Percentiles rank a stretch among this genome's conserved stretches.
phyloP scores from a whole-genome alignment of 345 rosid species.

The Citrus maxima region DNA sequence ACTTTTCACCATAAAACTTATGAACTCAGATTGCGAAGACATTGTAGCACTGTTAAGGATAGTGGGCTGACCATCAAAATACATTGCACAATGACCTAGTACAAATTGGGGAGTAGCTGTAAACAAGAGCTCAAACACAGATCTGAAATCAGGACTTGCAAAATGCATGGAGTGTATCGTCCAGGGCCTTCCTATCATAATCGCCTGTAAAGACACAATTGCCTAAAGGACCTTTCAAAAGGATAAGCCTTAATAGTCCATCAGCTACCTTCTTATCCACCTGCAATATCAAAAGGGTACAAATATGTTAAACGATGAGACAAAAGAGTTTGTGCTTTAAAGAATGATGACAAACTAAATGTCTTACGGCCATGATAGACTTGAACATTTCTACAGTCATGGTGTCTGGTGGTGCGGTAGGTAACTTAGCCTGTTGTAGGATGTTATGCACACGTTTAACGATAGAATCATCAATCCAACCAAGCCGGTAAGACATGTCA shows the following conservation, averaged over 20 bases:
- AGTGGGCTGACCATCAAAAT: background rate
- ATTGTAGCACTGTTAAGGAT: background rate
- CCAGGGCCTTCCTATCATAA: constrained; percentile 76
- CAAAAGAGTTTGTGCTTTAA: background rate
- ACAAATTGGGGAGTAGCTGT: background rate
- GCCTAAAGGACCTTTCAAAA: constrained; percentile 89
- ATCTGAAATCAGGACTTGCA: constrained; percentile 41
- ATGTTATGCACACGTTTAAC: constrained; percentile 68
- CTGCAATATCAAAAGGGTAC: constrained; percentile 32
- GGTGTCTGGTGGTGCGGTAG: constrained; percentile 65
- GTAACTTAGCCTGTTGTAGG: constrained; percentile 66
- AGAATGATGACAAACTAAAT: background rate
- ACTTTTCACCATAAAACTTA: background rate
- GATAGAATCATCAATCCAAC: constrained; percentile 90
- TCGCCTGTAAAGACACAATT: constrained; percentile 93
- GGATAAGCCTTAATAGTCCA: constrained; percentile 88
- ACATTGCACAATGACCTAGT: background rate
- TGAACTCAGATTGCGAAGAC: background rate
- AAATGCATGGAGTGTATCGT: constrained; percentile 78
- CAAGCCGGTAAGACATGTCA: constrained; percentile 97
- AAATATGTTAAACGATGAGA: background rate
- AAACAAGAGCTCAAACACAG: background rate
- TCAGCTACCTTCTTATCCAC: constrained; percentile 99
- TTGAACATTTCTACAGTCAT: constrained; percentile 94
- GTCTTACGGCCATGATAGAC: constrained; percentile 93